Conservation (phyloP, 2,329 filamentous ascomycete species). For the Xylaria sp. region DNA sequence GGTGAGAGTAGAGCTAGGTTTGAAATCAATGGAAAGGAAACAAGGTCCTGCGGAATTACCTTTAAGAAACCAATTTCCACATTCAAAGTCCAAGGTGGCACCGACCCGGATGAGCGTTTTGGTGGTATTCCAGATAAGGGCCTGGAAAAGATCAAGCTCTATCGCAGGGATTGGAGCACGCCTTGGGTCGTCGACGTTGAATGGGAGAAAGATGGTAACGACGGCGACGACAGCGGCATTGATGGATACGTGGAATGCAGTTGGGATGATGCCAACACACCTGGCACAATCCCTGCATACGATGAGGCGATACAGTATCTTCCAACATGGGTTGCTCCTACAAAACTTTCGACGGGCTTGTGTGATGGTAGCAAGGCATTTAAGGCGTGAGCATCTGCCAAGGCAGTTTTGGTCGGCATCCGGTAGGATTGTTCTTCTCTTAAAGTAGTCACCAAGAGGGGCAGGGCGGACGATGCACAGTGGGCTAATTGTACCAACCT, state of each 20-base stretch:
- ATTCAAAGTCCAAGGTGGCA: slow-evolving; percentile 72
- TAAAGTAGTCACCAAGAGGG: not conserved
- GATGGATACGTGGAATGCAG: slow-evolving; percentile 78
- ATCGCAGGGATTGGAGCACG: slow-evolving; percentile 82
- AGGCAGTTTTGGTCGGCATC: not conserved
- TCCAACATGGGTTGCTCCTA: slow-evolving; percentile 82
- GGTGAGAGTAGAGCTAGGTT: slow-evolving; percentile 67
- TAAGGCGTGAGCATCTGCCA: slow-evolving; percentile 45
- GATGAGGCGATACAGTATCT: slow-evolving; percentile 81
- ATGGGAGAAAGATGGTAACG: slow-evolving; percentile 61
- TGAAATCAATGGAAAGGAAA: slow-evolving; percentile 76
- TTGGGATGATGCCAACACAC: slow-evolving; percentile 86
- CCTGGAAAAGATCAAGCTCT: slow-evolving; percentile 77
- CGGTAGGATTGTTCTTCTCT: not conserved
- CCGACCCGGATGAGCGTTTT: slow-evolving; percentile 71
- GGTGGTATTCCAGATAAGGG: slow-evolving; percentile 71
- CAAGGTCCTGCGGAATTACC: slow-evolving; percentile 78
- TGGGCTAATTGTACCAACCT: slow-evolving; percentile 4
- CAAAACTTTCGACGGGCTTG: slow-evolving; percentile 80
- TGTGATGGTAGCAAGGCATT: slow-evolving; percentile 83
- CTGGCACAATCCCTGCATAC: slow-evolving; percentile 80
- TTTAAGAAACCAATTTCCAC: slow-evolving; percentile 75
- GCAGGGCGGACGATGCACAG: no score
- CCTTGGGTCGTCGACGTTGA: slow-evolving; percentile 80
- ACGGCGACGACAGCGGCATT: slow-evolving; percentile 55